Evolutionary conservation across 2,329 filamentous ascomycete species (phyloP), one percentile per base, ranked within the genome.

Genomic region (Claviceps maximensis): DNA sequence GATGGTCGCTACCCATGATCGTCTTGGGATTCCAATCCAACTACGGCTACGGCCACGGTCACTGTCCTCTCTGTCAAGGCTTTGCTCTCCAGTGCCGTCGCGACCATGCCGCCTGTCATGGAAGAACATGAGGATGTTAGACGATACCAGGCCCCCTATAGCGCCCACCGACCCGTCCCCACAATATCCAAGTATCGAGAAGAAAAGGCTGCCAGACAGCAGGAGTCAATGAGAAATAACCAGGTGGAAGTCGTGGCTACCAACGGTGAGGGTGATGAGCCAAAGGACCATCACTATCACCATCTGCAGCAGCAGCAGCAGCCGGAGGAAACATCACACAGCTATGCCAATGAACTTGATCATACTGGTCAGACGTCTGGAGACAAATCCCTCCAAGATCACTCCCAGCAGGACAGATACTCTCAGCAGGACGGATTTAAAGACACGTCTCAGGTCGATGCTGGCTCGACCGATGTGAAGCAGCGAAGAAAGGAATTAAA

Each of bases 401-500:
- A 58, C 33, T 15, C 48, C 23, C 42, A 12, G 19, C 56, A 61
- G 21, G 46, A 61, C 23, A 45, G 54, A 15, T 59, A 58, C 33
- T 15, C 48, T n/a, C 42, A 12, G 19, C 56, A 61, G 21, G 46
- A 61, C 23, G 46, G 54, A 15, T 59, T 62, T 51, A 53, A 62
- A 21, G 68, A 70, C 52, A 71, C 68, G 10, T 70, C 68, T 7
- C 61, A 71, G 54, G 60, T 66, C 9, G 69, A 64, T 12, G 57
- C 66, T 2, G 61, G 63, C n/a, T 58, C 68, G 1, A 58, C 69
- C 31, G 70, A 76, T 50, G 69, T 72, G 2, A 74, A 68, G 57
- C 65, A 73, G 54, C 72, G 74, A 61, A 70, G 74, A 25, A 77
- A 76, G 53, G 66, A 69, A 8, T 71, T 74, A 62, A 75, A 76